Evolutionary conservation across 352 stramenopile species (phyloP), one percentile per base, ranked within the genome.

Genomic region (Phytophthora pinifolia): DNA sequence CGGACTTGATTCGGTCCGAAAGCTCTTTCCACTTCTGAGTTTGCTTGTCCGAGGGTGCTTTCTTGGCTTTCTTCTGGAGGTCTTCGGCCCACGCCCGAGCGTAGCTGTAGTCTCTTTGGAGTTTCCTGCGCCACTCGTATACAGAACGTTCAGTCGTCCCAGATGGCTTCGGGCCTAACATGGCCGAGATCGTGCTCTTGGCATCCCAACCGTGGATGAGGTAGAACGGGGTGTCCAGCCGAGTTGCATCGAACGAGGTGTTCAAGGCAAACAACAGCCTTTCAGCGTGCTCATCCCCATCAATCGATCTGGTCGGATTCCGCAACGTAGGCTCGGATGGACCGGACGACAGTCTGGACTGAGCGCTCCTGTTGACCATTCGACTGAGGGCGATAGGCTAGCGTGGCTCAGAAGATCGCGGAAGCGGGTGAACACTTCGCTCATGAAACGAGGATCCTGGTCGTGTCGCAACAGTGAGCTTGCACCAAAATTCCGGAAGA

Each of bases 281-380:
- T 12, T 51, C 32, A 1, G 12, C 45, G 12, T 41, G 31, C 1
- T 51, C 45, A 17, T 51, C 29, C 30, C 45, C n/a, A n/a, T n/a
- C n/a, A 34, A 18, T 51, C 45, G 20, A 9, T 41, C 45, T 51
- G 45, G 13, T 51, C 45, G 4, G 17, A 8, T 14, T 39, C 32
- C 3, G 31, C 20, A 4, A 43, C 13, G n/a, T 52, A 51, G 2
- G 30, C 45, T 3, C 15, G 29, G 4, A 42, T n/a, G 7, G 8
- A 13, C 2, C 44, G 7, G 1, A 51, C 17, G 4, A 51, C 32
- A 1, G 33, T 44, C 13, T 53, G 46, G 4, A 53, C 46, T 0
- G 20, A 35, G 3, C 46, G 18, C 14, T 53, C 46, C 9, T 53
- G 46, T 22, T 53, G 33, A 4, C 32, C 45, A 10, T 52, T 43